Evolutionary conservation across 169 alveolate genomes (phyloP), one percentile per base, ranked within the genome.

Genomic region (Plasmodium inui): DNA sequence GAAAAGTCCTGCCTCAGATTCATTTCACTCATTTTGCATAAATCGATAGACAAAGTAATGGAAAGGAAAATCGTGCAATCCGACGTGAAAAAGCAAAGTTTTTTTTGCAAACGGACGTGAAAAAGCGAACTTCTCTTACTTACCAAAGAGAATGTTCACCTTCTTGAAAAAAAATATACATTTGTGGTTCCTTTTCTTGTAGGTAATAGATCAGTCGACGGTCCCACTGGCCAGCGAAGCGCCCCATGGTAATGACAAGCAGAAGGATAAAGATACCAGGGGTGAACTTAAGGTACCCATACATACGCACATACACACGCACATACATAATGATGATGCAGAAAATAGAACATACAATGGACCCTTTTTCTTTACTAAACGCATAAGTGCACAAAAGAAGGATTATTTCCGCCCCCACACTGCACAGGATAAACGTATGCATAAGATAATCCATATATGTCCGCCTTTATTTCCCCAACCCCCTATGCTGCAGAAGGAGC

Each of bases 1-100:
- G 94, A 89, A 79, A 78, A 80, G 61, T 89, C 94, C 10, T 89
- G 86, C 41, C 46, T 89, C 5, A 78, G 94, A 89, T 80, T 89
- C 80, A 89, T 89, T 34, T 89, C 94, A 10, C 89, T 89, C 12
- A 39, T 80, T 39, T 89, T 89, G 53, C 94, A 89, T 67, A 89
- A 79, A 61, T 79, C 94, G 53, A n/a, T 89, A 61, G 94, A 89
- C 70, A 78, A 55, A 61, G 88, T 89, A 80, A 89, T 34, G 19
- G 28, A 44, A 32, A 22, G 76, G 76, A 89, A 55, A 41, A 9
- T 76, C 14, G 22, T 26, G 53, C 73, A 17, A 61, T 14, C 26
- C 2, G 32, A 32, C 34, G 12, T 78, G 74, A 37, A 34, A 37
- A 34, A 12, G 74, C 12, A n/a, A 61, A 22, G 17, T 26, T 8